These are phyloP conservation scores for Aspergillus bertholletiae DNA, from an alignment of 495 filamentous ascomycete genomes.

Conservation along the genomic window DNA sequence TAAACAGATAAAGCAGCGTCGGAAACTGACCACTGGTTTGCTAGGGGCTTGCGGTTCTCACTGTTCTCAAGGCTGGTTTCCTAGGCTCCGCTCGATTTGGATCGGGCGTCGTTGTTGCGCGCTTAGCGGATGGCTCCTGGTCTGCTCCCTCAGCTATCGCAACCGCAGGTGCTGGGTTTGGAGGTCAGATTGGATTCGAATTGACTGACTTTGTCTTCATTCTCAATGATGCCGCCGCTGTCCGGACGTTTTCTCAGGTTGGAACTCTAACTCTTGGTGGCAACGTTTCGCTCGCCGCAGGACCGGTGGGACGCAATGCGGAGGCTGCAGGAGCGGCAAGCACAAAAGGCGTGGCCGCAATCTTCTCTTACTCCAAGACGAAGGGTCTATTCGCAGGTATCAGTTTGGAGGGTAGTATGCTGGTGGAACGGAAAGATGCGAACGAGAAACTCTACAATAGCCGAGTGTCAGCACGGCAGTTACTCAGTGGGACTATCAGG, in stretches of 20 bases:
- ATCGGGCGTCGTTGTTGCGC: slow-evolving; percentile 88
- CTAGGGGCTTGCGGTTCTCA: slow-evolving; percentile 90
- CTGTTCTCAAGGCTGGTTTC: slow-evolving; percentile 94
- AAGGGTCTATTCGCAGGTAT: slow-evolving; percentile 97
- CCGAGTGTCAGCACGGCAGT: slow-evolving; percentile 72
- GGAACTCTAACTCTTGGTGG: slow-evolving; percentile 90
- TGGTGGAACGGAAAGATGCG: slow-evolving; percentile 91
- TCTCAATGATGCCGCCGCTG: slow-evolving; percentile 86
- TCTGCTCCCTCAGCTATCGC: slow-evolving; percentile 91
- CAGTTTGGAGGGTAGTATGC: slow-evolving; percentile 82
- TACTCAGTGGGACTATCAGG: slow-evolving; percentile 73
- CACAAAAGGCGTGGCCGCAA: slow-evolving; percentile 80
- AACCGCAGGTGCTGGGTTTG: slow-evolving; percentile 87
- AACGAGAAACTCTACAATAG: slow-evolving; percentile 94
- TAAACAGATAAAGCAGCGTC: background rate
- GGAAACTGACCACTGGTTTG: slow-evolving; percentile 10
- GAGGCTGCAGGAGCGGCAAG: slow-evolving; percentile 95
- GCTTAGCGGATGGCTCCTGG: slow-evolving; percentile 89
- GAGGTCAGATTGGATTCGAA: slow-evolving; percentile 96
- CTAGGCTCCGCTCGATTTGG: slow-evolving; percentile 90
- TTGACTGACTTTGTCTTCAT: slow-evolving; percentile 99
- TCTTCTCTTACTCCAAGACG: slow-evolving; percentile 96
- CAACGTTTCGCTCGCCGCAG: slow-evolving; percentile 94
- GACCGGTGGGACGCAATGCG: slow-evolving; percentile 89
- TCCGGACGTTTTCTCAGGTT: slow-evolving; percentile 90